phyloP scores from a whole-genome alignment of 352 stramenopile genomes.

The Globisporangium rhizosaccharum region DNA sequence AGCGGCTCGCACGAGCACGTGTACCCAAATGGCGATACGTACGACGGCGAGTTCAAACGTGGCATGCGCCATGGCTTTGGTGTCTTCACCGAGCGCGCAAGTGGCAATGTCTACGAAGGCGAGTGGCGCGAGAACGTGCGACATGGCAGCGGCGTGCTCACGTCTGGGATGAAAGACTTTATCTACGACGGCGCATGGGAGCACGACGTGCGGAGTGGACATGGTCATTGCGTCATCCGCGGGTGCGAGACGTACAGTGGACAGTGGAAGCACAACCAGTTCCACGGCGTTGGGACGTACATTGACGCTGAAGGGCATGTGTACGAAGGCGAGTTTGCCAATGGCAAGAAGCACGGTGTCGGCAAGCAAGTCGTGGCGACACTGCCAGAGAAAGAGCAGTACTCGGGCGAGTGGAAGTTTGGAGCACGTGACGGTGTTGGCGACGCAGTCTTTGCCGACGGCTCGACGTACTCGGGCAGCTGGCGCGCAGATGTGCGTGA shows the following conservation, averaged over 20 bases:
- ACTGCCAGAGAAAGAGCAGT: constrained; percentile 30
- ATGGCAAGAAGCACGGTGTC: constrained; percentile 71
- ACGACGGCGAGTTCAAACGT: constrained; percentile 61
- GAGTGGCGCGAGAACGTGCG: constrained; percentile 54
- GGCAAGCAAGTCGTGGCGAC: constrained; percentile 35
- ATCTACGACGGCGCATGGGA: constrained; percentile 80
- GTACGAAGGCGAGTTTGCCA: constrained; percentile 78
- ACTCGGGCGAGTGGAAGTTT: constrained; percentile 58
- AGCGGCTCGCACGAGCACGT: constrained; percentile 30
- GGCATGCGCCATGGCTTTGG: constrained; percentile 45
- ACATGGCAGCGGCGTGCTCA: constrained; percentile 62
- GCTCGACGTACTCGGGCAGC: constrained; percentile 51
- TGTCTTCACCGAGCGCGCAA: constrained; percentile 53
- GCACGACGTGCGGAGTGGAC: constrained; percentile 46
- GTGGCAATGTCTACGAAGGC: constrained; percentile 67
- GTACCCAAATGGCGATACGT: constrained; percentile 67
- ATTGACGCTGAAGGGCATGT: constrained; percentile 76
- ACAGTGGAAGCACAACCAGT: constrained; percentile 64
- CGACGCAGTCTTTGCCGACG: constrained; percentile 43
- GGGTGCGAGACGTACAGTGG: constrained; percentile 73
- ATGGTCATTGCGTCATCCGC: constrained; percentile 74
- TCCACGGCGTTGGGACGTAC: constrained; percentile 73
- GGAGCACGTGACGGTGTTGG: constrained; percentile 54
- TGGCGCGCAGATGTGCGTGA: constrained; percentile 50
- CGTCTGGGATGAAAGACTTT: constrained; percentile 67